A percentile compares a stretch with the other conserved stretches of the same genome.
These are phyloP conservation scores for Babesia ovis DNA, from an alignment of 169 alveolate species.

Conservation along the genomic window DNA sequence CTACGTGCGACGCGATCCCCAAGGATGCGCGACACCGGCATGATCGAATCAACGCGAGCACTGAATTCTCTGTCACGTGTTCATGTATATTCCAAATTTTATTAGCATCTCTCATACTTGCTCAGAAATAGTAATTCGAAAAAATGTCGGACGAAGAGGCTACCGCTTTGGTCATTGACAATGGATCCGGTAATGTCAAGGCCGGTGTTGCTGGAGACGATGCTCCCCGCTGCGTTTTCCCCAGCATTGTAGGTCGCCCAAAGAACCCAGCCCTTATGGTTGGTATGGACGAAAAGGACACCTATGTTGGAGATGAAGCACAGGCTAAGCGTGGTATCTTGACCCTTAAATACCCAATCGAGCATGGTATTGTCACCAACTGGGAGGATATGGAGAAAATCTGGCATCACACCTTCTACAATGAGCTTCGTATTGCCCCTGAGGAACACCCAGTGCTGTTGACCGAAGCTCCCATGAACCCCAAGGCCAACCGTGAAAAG, in stretches of 20 bases:
- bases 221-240: constrained; percentile 98
- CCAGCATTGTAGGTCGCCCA: constrained; percentile 98
- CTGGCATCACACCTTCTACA: constrained; percentile 97
- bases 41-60: constrained; percentile 9
- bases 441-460: constrained; percentile 95
- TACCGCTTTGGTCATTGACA: constrained; percentile 96
- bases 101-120: background rate
- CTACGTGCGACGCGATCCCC: constrained; percentile 4
- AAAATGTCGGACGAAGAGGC: constrained; percentile 89
- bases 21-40: background rate
- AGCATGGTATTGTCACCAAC: constrained; percentile 97
- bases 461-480: constrained; percentile 98
- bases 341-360: constrained; percentile 96
- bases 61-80: background rate
- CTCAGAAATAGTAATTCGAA: background rate
- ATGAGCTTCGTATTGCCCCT: constrained; percentile 95
- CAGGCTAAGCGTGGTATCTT: constrained; percentile 97
- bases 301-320: constrained; percentile 98
- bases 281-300: constrained; percentile 96
- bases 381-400: constrained; percentile 99
- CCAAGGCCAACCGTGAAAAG: constrained; percentile 95
- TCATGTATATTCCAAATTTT: background rate
- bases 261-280: constrained; percentile 93
- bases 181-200: constrained; percentile 98
- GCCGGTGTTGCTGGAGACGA: constrained; percentile 99